phyloP scores from a whole-genome alignment of 345 rosid genomes.

The Arabidopsis arenosa region DNA sequence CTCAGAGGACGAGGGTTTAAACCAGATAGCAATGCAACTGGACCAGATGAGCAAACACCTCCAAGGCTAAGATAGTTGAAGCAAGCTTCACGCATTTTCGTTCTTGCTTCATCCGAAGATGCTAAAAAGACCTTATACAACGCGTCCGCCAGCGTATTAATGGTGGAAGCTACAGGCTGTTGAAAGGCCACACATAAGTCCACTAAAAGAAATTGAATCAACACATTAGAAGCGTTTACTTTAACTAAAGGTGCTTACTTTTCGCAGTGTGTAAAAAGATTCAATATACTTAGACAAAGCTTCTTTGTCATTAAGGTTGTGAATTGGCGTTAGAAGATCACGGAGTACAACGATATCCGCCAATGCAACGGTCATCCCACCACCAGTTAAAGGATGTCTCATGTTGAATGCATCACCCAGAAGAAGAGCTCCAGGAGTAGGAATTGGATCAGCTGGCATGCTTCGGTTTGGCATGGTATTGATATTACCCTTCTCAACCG shows the following conservation, averaged over 20 bases:
- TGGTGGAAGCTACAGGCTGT: slow-evolving; percentile 51
- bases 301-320: slow-evolving; percentile 51
- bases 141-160: slow-evolving; percentile 50
- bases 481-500: slow-evolving; percentile 57
- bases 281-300: slow-evolving; percentile 50
- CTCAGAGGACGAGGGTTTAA: slow-evolving; percentile 47
- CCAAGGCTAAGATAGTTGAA: slow-evolving; percentile 51
- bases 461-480: slow-evolving; percentile 60
- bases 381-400: slow-evolving; percentile 68
- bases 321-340: slow-evolving; percentile 52
- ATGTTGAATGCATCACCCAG: slow-evolving; percentile 65
- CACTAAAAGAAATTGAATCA: neutral
- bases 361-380: slow-evolving; percentile 66
- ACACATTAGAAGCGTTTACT: neutral
- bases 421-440: slow-evolving; percentile 59
- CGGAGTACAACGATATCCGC: slow-evolving; percentile 59
- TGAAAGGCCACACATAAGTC: neutral
- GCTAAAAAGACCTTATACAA: slow-evolving; percentile 45
- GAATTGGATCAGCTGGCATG: slow-evolving; percentile 62
- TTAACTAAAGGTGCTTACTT: slow-evolving; percentile 33
- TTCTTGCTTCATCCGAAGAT: slow-evolving; percentile 43
- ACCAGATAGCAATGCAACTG: slow-evolving; percentile 49
- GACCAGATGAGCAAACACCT: slow-evolving; percentile 47
- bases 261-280: slow-evolving; percentile 63
- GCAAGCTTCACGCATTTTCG: slow-evolving; percentile 49